phyloP scores from a whole-genome alignment of 495 filamentous ascomycete genomes.

The Aspergillus mulundensis region DNA sequence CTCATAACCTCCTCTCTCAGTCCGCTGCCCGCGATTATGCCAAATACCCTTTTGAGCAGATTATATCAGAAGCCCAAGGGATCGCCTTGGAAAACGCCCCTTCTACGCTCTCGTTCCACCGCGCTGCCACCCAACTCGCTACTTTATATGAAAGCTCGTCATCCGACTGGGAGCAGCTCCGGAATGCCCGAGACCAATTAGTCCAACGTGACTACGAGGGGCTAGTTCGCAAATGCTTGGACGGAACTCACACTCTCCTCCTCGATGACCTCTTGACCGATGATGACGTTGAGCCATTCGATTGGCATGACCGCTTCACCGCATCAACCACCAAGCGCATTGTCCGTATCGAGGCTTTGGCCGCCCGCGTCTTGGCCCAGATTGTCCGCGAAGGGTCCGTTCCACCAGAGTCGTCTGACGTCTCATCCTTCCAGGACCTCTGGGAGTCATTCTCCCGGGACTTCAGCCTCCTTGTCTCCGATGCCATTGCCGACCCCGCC shows the following conservation, averaged over 20 bases:
- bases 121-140: constrained; percentile 66
- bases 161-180: constrained; percentile 57
- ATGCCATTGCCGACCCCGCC: constrained; percentile 55
- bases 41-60: constrained; percentile 48
- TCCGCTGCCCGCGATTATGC: constrained; percentile 30
- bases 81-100: constrained; percentile 56
- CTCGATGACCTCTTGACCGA: constrained; percentile 73
- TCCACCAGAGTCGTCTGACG: neutral
- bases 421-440: constrained; percentile 18
- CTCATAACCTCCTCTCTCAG: constrained; percentile 66
- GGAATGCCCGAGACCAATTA: constrained; percentile 52
- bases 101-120: constrained; percentile 62
- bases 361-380: constrained; percentile 56
- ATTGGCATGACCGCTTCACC: constrained; percentile 70
- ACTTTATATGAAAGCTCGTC: constrained; percentile 55
- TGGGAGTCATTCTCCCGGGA: constrained; percentile 38
- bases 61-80: constrained; percentile 73
- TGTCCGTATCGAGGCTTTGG: constrained; percentile 78
- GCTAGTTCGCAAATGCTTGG: constrained; percentile 61
- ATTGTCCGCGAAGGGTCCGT: constrained; percentile 21
- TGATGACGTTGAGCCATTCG: constrained; percentile 54
- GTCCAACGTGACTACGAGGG: constrained; percentile 52
- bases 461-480: constrained; percentile 48
- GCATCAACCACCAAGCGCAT: constrained; percentile 65
- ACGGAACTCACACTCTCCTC: constrained; percentile 71